phyloP scores from a whole-genome alignment of 345 rosid species.

The Dipteronia dyeriana region DNA sequence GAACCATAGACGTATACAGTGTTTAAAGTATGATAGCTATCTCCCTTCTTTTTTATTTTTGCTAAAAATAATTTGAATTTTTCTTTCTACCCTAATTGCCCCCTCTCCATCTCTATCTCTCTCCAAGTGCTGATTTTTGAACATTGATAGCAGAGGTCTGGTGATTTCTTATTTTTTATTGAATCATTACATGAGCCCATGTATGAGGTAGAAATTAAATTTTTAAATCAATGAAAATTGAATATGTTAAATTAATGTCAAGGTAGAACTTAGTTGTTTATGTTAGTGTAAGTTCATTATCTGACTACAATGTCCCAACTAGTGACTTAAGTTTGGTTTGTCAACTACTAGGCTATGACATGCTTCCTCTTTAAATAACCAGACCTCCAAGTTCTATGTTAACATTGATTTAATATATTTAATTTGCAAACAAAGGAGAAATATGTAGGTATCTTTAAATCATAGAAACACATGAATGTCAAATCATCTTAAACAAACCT shows the following conservation, averaged over 20 bases:
- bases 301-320: too few species aligned
- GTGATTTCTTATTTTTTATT: neutral
- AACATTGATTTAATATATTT: too few species aligned
- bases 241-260: neutral
- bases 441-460: neutral
- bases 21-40: slow-evolving; percentile 73
- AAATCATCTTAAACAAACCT: neutral
- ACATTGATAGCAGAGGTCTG: neutral
- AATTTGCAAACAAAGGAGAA: neutral
- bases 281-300: neutral
- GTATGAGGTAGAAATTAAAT: neutral
- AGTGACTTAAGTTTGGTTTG: neutral
- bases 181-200: neutral
- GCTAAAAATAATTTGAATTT: neutral
- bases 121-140: neutral
- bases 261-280: neutral
- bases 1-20: slow-evolving; percentile 96
- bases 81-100: neutral
- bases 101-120: neutral
- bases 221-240: neutral
- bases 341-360: neutral
- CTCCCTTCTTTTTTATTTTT: slow-evolving; percentile 22
- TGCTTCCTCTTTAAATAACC: neutral
- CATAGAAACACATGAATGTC: neutral
- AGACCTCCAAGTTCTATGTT: too few species aligned